Evolutionary conservation across 176 grass and related monocot species (phyloP).

Genomic region (Aechmea fasciata): DNA sequence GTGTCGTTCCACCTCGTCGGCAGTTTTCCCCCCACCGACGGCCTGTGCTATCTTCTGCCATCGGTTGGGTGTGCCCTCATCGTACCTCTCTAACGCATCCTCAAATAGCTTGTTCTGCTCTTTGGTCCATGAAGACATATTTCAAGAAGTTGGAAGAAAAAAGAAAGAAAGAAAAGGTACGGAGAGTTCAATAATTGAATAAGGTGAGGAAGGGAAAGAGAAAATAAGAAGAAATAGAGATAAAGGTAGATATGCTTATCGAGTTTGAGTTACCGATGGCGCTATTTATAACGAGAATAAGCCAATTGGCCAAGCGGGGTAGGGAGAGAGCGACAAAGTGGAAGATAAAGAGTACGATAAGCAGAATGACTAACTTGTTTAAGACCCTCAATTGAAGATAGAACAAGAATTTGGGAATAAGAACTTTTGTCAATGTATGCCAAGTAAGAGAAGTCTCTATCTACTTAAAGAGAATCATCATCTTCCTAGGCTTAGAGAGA

Average conservation of each 20-base stretch:
- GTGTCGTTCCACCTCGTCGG: conserved; percentile 43
- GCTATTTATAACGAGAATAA: not conserved
- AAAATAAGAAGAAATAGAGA: not conserved
- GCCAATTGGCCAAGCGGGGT: not conserved
- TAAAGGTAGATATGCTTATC: not conserved
- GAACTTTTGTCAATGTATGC: too few species aligned
- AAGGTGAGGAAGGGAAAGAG: not conserved
- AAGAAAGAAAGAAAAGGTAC: too few species aligned
- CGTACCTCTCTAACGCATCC: conserved; percentile 41
- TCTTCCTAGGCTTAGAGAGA: too few species aligned
- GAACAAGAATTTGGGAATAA: too few species aligned
- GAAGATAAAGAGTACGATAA: not conserved
- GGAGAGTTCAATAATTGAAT: too few species aligned
- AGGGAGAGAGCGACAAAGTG: not conserved
- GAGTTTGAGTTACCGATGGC: not conserved
- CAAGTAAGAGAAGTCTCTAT: too few species aligned
- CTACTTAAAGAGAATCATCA: too few species aligned
- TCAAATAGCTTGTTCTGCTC: conserved; percentile 53
- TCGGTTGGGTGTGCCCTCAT: conserved; percentile 24
- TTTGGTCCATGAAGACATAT: conserved; percentile 19
- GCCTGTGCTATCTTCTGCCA: conserved; percentile 47
- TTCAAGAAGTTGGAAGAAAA: too few species aligned
- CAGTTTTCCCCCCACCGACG: conserved; percentile 53
- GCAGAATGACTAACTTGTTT: too few species aligned
- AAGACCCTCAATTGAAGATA: too few species aligned